Base-by-base conservation (phyloP, 176 grass and related monocot genomes). In the Typha latifolia region DNA sequence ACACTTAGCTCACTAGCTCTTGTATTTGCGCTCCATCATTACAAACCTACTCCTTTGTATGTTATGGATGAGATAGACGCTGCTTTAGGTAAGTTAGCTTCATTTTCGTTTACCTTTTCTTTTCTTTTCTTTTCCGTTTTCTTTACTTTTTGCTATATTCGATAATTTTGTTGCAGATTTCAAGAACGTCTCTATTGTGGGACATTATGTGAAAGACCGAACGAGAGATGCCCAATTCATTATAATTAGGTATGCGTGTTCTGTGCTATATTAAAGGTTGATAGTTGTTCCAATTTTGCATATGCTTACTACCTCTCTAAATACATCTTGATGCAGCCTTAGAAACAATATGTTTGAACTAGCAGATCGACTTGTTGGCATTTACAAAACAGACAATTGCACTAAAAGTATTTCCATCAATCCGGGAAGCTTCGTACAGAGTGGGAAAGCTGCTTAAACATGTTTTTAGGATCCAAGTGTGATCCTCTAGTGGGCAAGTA, bases 21-120 rank as follows among this genome's bases (percentile, higher is more conserved):
- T 53, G 89, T 97, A 26, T 97, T 97, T 86, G 89, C 89, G n/a
- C 94, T 97, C 70, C 94, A 97, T 71, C 94, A 97, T 79, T 97
- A 97, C 77, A 97, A 97, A 82, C 94, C 94, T 12, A 97, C 94
- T 27, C 94, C 94, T 9, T 74, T 97, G 3, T 97, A 92, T 84
- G 94, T 97, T 55, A 97, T 92, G 94, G 94, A 97, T 53, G 94
- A 97, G 76, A 97, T 97, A 55, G 94, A 97, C 86, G 94, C 94
- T 64, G 94, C 94, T 5, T 75, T 97, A 48, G 93, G 93, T 97
- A 86, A 74, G 74, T 64, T 31, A n/a, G 59, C 47, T 15, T 4
- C 62, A 61, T 62, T 24, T 69, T 32, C 19, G 49, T 62, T 13
- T 15, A 27, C 48, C 18, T 72, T 55, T 11, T 61, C 22, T 65